phyloP scores from a whole-genome alignment of 2,329 filamentous ascomycete species.

The Aspergillus awamori region DNA sequence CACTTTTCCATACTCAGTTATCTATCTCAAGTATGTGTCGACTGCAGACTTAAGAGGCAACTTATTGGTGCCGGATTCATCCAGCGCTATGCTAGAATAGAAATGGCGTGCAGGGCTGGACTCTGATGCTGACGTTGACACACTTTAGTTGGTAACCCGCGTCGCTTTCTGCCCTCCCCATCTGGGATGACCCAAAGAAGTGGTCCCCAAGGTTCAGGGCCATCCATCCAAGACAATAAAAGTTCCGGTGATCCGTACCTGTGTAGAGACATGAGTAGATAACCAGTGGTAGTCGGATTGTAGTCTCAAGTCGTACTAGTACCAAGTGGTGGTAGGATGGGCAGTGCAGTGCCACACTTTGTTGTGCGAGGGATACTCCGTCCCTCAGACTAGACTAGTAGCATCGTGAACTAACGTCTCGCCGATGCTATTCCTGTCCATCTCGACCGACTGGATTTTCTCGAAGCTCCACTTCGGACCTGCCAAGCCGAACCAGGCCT shows the following conservation, averaged over 20 bases:
- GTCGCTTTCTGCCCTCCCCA: too few relatives aligned
- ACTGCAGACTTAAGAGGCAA: not conserved
- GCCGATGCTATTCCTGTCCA: not conserved
- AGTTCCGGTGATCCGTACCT: too few relatives aligned
- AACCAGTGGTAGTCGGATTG: too few relatives aligned
- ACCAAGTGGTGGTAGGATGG: not conserved
- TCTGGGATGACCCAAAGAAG: too few relatives aligned
- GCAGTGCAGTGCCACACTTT: not conserved
- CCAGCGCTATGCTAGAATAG: not conserved
- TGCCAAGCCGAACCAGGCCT: conserved; percentile 4
- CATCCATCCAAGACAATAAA: too few relatives aligned
- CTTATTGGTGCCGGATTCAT: not conserved
- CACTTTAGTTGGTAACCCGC: too few relatives aligned
- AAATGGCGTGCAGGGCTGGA: not conserved
- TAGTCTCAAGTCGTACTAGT: too few relatives aligned
- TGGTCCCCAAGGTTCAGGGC: not conserved
- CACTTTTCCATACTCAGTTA: too few relatives aligned
- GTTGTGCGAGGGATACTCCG: not conserved
- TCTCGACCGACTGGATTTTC: too few relatives aligned
- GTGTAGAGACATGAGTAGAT: too few relatives aligned
- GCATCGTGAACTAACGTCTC: too few relatives aligned
- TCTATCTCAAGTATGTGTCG: not conserved
- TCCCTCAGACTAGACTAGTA: too few relatives aligned
- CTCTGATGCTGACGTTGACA: conserved; percentile 1
- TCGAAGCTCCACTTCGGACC: conserved; percentile 4